A percentile compares a stretch with the other conserved stretches of the same genome.
phyloP scores from a whole-genome alignment of 805 yeast species.

The Monosporozyma aerobia region DNA sequence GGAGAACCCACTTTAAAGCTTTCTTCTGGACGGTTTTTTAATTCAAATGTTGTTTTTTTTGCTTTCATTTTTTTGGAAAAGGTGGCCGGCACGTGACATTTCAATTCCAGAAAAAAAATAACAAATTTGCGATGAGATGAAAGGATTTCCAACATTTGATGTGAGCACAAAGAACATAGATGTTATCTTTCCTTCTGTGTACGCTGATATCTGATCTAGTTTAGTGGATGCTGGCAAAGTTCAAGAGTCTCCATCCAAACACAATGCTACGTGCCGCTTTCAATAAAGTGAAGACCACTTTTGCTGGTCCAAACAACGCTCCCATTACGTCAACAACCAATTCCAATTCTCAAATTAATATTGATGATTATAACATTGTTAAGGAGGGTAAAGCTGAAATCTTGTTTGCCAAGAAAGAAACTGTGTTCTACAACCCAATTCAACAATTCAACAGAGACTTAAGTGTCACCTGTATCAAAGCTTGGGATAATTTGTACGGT shows the following conservation, averaged over 20 bases:
- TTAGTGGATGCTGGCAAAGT: not conserved
- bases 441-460: conserved; percentile 95
- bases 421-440: conserved; percentile 89
- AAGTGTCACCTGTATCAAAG: conserved; percentile 73
- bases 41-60: no score
- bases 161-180: no score
- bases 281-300: conserved; percentile 13
- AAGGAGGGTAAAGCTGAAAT: conserved; percentile 81
- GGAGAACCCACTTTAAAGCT: no score
- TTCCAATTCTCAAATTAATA: conserved; percentile 12
- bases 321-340: not conserved
- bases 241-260: not conserved
- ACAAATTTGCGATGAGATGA: not conserved
- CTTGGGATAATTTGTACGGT: conserved; percentile 65
- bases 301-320: not conserved
- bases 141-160: not conserved
- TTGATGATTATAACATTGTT: conserved; percentile 33
- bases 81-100: not conserved
- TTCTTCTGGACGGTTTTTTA: no score
- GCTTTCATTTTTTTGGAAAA: not conserved
- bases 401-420: conserved; percentile 69
- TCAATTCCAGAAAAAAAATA: not conserved
- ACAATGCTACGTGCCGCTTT: conserved; percentile 24
- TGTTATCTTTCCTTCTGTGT: no score
- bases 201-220: not conserved